These are phyloP conservation scores for Flaveria linearis DNA, from an alignment of 129 eudicot species.

Conservation along the genomic window DNA sequence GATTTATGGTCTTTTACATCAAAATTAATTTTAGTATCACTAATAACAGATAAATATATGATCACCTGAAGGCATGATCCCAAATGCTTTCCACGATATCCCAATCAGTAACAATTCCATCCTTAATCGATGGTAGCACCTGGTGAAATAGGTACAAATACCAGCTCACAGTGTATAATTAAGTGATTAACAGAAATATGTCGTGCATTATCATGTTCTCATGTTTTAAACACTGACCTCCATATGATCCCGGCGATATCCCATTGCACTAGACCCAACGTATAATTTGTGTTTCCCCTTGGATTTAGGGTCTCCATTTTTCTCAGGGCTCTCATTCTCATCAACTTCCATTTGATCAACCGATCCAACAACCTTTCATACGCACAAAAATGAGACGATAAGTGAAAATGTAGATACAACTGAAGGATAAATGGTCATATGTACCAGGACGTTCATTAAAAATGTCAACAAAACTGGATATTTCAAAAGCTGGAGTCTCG, in stretches of 20 bases:
- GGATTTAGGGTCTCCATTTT: slow-evolving; percentile 73
- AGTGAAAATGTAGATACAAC: background rate
- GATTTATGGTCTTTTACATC: background rate
- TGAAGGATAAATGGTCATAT: background rate
- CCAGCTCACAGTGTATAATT: background rate
- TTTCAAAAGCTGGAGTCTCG: background rate
- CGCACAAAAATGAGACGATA: background rate
- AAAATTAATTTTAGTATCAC: background rate
- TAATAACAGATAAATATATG: slow-evolving; percentile 13
- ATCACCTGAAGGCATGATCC: slow-evolving; percentile 96
- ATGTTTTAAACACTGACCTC: slow-evolving; percentile 54
- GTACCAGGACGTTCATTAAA: background rate
- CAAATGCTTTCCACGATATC: slow-evolving; percentile 92
- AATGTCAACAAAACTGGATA: slow-evolving; percentile 9
- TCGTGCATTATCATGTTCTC: background rate
- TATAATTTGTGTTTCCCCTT: slow-evolving; percentile 82
- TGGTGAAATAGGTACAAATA: slow-evolving; percentile 26
- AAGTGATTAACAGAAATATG: background rate
- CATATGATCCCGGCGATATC: slow-evolving; percentile 94
- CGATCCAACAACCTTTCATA: slow-evolving; percentile 75
- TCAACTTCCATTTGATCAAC: slow-evolving; percentile 94
- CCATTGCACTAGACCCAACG: slow-evolving; percentile 84
- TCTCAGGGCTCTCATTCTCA: slow-evolving; percentile 67
- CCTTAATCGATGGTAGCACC: slow-evolving; percentile 87
- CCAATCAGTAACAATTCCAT: slow-evolving; percentile 94